Base-by-base conservation (phyloP, 352 stramenopile genomes). In the Phytophthora sansomeana region DNA sequence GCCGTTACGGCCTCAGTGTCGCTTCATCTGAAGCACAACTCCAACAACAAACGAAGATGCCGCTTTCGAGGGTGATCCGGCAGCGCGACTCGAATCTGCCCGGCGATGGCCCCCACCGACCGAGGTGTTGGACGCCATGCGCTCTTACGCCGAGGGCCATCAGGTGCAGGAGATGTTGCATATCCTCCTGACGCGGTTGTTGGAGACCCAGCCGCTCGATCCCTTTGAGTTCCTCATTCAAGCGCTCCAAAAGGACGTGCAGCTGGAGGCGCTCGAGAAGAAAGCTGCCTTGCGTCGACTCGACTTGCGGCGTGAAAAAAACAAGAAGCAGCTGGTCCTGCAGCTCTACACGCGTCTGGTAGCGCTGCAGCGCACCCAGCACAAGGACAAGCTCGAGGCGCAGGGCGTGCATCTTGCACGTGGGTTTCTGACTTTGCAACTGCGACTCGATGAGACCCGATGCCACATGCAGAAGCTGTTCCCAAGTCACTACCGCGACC, bases 151-250 rank as follows among this genome's bases (percentile, higher is more conserved):
- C 9, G 62, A 85, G 11, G 73, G 69, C 3, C 77, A 92, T 61
- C 77, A 90, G 33, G 72, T 91, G 21, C 67, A 89, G 43, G 77
- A 83, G 38, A 77, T 94, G 73, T 46, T 92, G 46, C 81, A 85
- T 21, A 61, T 91, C 10, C 65, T 93, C 35, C 68, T 92, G 61
- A 72, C 70, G 43, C 53, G 70, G 14, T 69, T 94, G 32, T 67
- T 93, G 30, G 71, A 92, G 53, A 69, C 71, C 26, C 83, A 91
- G 65, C 83, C 80, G 57, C 63, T 92, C 16, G 85, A 91, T 36
- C 81, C 83, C 5, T 83, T 90, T 57, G 71, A 81, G 57, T 87
- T 90, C 61, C 72, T 94, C 26, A 87, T 89, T 54, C 64, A 87
- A 24, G 68, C 76, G 30, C 74, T 89, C 29, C 71, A 78, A 21